Base-by-base conservation (phyloP, 2,329 filamentous ascomycete species). In the Dothistroma septosporum region DNA sequence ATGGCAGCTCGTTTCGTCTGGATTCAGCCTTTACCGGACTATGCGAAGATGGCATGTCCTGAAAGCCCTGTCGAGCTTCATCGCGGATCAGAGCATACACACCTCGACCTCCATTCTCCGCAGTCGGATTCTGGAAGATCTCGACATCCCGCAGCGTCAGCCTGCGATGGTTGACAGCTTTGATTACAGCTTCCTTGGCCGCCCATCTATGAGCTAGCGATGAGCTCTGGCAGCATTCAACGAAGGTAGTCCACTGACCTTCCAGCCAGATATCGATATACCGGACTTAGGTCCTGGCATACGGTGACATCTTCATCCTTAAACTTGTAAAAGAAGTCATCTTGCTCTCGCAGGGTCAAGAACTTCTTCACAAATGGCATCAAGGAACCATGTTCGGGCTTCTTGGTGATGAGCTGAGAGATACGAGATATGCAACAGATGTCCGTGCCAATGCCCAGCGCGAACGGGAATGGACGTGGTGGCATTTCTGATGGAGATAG, bases 361-460 rank as follows among this genome's bases (percentile, higher is more conserved):
- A 73, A 52, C n/a, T 61, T 66, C 31, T 58, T 55, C 53, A 72
- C 37, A 57, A 73, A 72, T 47, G 49, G 61, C 16, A 47, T 22
- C 14, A 67, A 55, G 35, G 37, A 14, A 16, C 10, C 49, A 46
- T 32, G 41, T 22, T 50, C 33, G 50, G 31, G 32, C 55, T 33
- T 61, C 70, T 63, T 64, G 19, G 71, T 74, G 56, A 93, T 74
- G 55, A 92, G 78, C 21, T 75, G 86, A 0, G 81, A 75, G 60
- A 91, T 82, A 60, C 82, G 86, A 0, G 81, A 75, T 59, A 91
- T 82, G 60, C 82, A 81, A 74, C 90, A 91, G 59, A 96, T 88
- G 72, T 96, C 92, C 53, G 85, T 93, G 60, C 92, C 92, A 56
- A 96, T 78, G 53, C 82, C 81, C 14, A 93, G 71, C 0, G 85